phyloP scores from a whole-genome alignment of 169 alveolate species.

The Besnoitia besnoiti region DNA sequence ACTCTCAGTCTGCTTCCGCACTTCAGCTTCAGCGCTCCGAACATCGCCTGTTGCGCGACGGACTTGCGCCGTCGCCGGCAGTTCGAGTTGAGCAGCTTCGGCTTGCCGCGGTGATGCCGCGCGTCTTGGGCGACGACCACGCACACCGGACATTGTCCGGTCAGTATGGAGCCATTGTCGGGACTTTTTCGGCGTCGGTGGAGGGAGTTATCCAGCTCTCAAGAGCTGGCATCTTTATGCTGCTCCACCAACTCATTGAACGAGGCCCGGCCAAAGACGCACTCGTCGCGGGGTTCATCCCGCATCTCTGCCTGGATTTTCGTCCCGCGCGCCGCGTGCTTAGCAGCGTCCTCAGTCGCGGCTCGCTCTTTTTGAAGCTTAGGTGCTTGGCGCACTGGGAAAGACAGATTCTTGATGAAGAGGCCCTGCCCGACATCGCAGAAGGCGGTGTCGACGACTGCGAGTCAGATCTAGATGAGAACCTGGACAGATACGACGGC shows the following conservation, averaged over 20 bases:
- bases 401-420: conserved; percentile 19
- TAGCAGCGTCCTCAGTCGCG: conserved; percentile 4
- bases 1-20: too few relatives aligned
- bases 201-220: conserved; percentile 14
- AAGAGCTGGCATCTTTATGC: conserved; percentile 5
- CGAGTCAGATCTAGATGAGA: background rate
- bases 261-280: background rate
- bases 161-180: conserved; percentile 20
- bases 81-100: conserved; percentile 22
- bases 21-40: background rate
- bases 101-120: conserved; percentile 23
- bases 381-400: background rate
- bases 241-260: background rate
- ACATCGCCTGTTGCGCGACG: background rate
- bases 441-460: background rate
- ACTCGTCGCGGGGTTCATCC: background rate
- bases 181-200: conserved; percentile 6
- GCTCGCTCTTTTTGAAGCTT: background rate
- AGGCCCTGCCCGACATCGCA: background rate
- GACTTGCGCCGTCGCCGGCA: background rate
- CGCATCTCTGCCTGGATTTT: background rate
- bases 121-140: background rate
- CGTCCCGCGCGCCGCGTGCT: background rate
- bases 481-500: background rate
- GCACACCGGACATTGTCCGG: background rate